Conservation (phyloP, 2,329 filamentous ascomycete genomes). For the Colletotrichum acutatum region DNA sequence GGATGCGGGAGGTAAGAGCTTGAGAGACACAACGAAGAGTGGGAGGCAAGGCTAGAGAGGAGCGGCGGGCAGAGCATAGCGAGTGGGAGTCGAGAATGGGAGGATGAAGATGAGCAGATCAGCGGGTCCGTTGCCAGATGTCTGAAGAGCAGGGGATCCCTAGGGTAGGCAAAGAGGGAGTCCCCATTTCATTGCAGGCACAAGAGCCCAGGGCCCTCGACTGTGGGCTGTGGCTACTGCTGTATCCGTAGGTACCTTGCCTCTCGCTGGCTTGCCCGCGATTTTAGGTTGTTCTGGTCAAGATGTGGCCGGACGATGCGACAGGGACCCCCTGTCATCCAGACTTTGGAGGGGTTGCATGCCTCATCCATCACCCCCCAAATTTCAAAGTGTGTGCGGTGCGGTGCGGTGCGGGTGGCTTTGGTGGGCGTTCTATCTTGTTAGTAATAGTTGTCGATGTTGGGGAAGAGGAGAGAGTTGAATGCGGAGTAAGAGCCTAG, state of each 20-base stretch:
- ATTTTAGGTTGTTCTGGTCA: conserved; percentile 36
- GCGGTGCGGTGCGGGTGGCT: not conserved
- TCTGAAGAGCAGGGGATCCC: conserved; percentile 27
- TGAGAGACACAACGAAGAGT: conserved; percentile 17
- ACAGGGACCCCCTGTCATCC: conserved; percentile 21
- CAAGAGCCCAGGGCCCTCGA: conserved; percentile 16
- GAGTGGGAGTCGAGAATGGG: conserved; percentile 25
- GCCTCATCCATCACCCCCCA: not conserved
- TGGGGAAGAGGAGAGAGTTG: conserved; percentile 19
- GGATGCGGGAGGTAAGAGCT: conserved; percentile 20
- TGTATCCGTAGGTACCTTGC: conserved; percentile 22
- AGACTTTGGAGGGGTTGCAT: conserved; percentile 27
- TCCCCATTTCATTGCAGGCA: conserved; percentile 28
- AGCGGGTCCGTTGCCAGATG: conserved; percentile 34
- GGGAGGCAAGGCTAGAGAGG: conserved; percentile 27
- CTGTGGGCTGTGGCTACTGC: not conserved
- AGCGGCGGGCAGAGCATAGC: conserved; percentile 11
- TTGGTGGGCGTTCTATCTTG: not conserved
- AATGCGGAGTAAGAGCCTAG: conserved; percentile 19
- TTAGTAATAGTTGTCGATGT: conserved; percentile 8
- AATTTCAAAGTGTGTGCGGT: not conserved
- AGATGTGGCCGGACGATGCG: conserved; percentile 31
- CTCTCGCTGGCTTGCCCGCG: conserved; percentile 27
- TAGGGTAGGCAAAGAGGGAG: not conserved
- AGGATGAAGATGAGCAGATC: conserved; percentile 36